Percentiles rank a stretch among this genome's conserved stretches.
Conservation (phyloP, 2,329 filamentous ascomycete genomes). For the Colletotrichum coccodes region DNA sequence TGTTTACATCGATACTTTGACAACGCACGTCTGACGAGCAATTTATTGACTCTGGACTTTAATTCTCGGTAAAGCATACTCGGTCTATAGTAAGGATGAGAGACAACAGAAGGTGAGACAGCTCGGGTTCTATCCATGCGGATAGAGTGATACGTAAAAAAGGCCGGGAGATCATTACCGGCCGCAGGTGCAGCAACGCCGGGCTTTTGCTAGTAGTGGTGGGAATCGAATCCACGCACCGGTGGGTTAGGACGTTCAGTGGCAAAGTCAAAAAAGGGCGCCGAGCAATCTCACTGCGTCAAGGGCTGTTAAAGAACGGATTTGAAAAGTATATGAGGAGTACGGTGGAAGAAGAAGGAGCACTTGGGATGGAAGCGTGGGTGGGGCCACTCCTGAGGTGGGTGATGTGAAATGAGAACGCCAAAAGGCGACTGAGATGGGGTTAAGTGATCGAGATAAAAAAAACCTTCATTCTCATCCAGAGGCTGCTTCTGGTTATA, state of each 20-base stretch:
- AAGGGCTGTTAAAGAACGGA: background rate
- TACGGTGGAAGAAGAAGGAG: background rate
- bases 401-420: no score
- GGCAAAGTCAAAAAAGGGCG: background rate
- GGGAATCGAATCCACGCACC: constrained; percentile 18
- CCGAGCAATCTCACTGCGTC: constrained; percentile 3
- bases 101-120: background rate
- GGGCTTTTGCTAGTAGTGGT: constrained; percentile 12
- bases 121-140: background rate
- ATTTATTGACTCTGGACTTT: no score
- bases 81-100: background rate
- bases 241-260: constrained; percentile 6
- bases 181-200: constrained; percentile 22
- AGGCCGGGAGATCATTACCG: constrained; percentile 16
- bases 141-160: constrained; percentile 1
- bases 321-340: background rate
- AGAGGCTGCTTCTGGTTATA: no score
- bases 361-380: background rate
- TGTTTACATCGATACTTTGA: no score
- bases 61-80: no score
- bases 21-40: no score
- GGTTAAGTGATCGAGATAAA: background rate
- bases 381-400: background rate
- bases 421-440: no score
- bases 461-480: background rate